Evolutionary conservation across 2,329 filamentous ascomycete species (phyloP), one percentile per base, ranked within the genome.

Genomic region (Zymoseptoria brevis): DNA sequence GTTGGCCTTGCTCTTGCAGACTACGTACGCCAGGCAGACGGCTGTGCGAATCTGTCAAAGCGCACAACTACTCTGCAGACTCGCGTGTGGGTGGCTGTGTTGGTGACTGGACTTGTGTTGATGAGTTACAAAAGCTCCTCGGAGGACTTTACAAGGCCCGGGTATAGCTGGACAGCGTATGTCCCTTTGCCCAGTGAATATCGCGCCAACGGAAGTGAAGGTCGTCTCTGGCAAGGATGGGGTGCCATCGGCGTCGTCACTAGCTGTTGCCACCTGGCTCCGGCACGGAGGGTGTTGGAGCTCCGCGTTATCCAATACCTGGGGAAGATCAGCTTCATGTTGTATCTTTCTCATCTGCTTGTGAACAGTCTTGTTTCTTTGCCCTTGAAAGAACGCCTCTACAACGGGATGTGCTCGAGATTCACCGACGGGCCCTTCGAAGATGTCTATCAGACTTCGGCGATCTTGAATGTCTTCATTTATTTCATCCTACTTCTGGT

Each of bases 261-360:
- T 19, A 57, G 58, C 53, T 22, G 19, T 11, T 57, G 50, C 29
- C 58, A 60, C 50, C 29, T 60, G 50, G 21, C 35, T 22, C 29
- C 11, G 16, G 55, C 53, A 30, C 35, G 58, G 11, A 57, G 26
- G n/a, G 19, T 60, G 55, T 41, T 58, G 16, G 57, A 58, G 57
- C 35, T 49, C 11, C 35, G 30, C 3, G 29, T 55, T 8, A 50
- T 58, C 16, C 56, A 53, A 22, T 58, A 61, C 41, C 22, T 61
- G 19, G 59, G 59, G 16, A 54, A 51, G 50, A 55, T 61, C 41
- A 58, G 52, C 53, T 61, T 55, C 41, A 61, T 61, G 59, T 48
- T 61, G 22, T 61, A 61, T 26, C 56, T 61, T 53, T 53, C 50
- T 4, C 60, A 62, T 30, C 19, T 54, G 9, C 29, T 54, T 19